A percentile compares a stretch with the other conserved stretches of the same genome.
These are phyloP conservation scores for Kwoniella dendrophila DNA, from an alignment of 768 basidiomycete genomes.

Conservation along the genomic window DNA sequence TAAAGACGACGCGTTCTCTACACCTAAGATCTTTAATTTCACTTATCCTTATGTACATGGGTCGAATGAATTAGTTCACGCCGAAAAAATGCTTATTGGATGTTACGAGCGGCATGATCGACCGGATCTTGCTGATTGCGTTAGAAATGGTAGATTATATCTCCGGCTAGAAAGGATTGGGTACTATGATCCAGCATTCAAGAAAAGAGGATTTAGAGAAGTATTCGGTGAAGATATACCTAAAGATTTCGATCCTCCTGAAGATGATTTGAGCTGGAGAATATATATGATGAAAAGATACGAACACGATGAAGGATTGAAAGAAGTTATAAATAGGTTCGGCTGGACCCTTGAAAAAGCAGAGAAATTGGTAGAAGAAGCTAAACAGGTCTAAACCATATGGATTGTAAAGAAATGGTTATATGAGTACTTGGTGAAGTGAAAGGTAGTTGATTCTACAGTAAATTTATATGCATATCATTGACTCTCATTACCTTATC, in stretches of 20 bases:
- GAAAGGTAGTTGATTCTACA: too few species aligned
- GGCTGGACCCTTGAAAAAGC: too few species aligned
- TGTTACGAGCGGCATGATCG: slow-evolving; percentile 10
- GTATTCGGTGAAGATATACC: background rate
- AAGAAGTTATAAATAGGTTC: background rate
- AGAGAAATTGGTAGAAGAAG: too few species aligned
- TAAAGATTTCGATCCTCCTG: slow-evolving; percentile 3
- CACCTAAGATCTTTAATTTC: background rate
- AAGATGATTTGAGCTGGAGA: background rate
- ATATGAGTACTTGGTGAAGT: too few species aligned
- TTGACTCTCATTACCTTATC: too few species aligned
- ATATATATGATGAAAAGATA: slow-evolving; percentile 9
- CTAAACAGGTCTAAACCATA: too few species aligned
- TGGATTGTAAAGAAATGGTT: too few species aligned
- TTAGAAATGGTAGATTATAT: slow-evolving; percentile 20
- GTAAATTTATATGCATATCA: too few species aligned
- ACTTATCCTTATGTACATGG: background rate
- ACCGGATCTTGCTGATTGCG: slow-evolving; percentile 24
- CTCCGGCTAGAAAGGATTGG: slow-evolving; percentile 17
- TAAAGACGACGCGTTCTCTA: slow-evolving; percentile 26
- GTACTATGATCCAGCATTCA: slow-evolving; percentile 1
- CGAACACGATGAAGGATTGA: background rate
- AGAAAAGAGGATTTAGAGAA: slow-evolving; percentile 5
- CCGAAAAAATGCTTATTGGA: slow-evolving; percentile 6
- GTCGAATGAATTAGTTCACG: slow-evolving; percentile 2